Evolutionary conservation across 805 yeast genomes (phyloP).

Genomic region (Starmerella lactis-condensi): DNA sequence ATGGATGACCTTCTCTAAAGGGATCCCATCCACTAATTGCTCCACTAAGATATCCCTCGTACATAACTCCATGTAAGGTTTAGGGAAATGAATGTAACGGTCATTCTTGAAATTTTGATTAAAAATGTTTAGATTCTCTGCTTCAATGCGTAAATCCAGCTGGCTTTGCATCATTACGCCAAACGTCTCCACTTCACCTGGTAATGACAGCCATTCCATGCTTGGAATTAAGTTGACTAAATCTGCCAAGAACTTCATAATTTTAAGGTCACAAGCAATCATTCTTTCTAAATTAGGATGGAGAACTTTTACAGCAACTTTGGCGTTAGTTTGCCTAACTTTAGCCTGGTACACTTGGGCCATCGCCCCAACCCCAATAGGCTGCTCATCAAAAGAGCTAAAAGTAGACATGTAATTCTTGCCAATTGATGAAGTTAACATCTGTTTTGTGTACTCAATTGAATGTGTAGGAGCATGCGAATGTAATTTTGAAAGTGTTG

Average conservation of each 20-base stretch:
- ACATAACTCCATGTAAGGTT: conserved; percentile 45
- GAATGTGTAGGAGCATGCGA: conserved; percentile 68
- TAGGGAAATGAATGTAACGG: conserved; percentile 59
- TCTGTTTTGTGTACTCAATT: conserved; percentile 37
- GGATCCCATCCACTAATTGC: conserved; percentile 65
- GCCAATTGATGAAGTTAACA: conserved; percentile 43
- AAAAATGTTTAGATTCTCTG: conserved; percentile 56
- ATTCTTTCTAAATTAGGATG: conserved; percentile 68
- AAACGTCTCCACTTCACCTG: conserved; percentile 84
- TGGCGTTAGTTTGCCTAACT: conserved; percentile 24
- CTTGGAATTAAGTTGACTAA: conserved; percentile 61
- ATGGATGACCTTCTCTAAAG: conserved; percentile 53
- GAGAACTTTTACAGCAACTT: conserved; percentile 75
- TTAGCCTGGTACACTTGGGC: conserved; percentile 83
- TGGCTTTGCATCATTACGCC: conserved; percentile 72
- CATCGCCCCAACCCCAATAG: conserved; percentile 95
- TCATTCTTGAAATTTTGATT: conserved; percentile 43
- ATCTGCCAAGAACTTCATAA: conserved; percentile 67
- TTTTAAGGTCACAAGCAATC: conserved; percentile 61
- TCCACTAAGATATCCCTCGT: conserved; percentile 65
- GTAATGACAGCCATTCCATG: conserved; percentile 93
- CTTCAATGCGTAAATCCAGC: conserved; percentile 77
- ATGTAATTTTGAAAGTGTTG: conserved; percentile 57
- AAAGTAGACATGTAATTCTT: conserved; percentile 54
- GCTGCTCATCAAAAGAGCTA: conserved; percentile 53